phyloP scores from a whole-genome alignment of 1,139 yeast genomes.

The Kluyveromyces sp. region DNA sequence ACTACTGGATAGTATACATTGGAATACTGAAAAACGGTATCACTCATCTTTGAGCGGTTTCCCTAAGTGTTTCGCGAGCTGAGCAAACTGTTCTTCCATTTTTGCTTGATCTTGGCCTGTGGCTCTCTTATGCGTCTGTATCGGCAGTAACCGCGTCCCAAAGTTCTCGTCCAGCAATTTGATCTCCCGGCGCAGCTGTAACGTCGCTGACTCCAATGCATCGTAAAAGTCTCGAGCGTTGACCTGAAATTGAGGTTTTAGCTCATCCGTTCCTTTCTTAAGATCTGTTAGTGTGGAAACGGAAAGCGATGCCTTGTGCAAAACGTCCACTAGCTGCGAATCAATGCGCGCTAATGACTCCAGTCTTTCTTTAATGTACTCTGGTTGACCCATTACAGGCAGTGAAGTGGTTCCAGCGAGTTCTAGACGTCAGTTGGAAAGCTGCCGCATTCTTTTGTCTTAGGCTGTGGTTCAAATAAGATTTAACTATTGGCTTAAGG shows the following conservation, averaged over 20 bases:
- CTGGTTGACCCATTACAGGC: slow-evolving; percentile 23
- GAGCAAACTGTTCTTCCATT: slow-evolving; percentile 22
- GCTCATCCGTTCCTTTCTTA: slow-evolving; percentile 24
- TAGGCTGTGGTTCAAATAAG: neutral
- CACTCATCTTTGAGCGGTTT: neutral
- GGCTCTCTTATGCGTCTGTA: slow-evolving; percentile 28
- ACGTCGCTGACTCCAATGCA: slow-evolving; percentile 21
- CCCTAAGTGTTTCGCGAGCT: slow-evolving; percentile 1
- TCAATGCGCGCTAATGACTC: slow-evolving; percentile 36
- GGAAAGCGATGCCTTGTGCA: slow-evolving; percentile 36
- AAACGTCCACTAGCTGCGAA: slow-evolving; percentile 33
- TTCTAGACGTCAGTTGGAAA: too few relatives aligned
- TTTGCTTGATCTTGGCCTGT: slow-evolving; percentile 31
- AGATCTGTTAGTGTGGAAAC: slow-evolving; percentile 32
- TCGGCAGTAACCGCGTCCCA: slow-evolving; percentile 28
- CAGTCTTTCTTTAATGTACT: slow-evolving; percentile 35
- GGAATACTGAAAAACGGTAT: neutral
- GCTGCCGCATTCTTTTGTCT: neutral
- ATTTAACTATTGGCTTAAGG: neutral
- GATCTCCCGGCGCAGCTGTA: slow-evolving; percentile 24
- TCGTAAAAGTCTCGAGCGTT: slow-evolving; percentile 25
- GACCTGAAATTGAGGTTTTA: slow-evolving; percentile 26
- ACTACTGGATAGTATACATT: neutral
- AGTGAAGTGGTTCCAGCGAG: too few relatives aligned
- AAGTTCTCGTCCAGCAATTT: slow-evolving; percentile 27